Evolutionary conservation across 2,329 filamentous ascomycete genomes (phyloP).

Genomic region (Fusarium mangiferae): DNA sequence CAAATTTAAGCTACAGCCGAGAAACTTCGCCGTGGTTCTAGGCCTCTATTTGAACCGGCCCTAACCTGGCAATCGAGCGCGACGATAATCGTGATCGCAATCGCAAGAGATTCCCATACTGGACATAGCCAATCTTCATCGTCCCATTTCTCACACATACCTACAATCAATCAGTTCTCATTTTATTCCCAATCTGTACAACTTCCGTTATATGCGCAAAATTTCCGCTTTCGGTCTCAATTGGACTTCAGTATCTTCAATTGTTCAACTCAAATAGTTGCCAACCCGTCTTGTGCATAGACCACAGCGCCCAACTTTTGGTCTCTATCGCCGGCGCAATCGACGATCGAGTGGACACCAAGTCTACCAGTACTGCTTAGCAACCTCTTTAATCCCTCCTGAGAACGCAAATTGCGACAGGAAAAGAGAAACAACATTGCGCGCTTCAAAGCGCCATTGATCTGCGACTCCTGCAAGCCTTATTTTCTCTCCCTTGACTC

Average conservation of each 20-base stretch:
- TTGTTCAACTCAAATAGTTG: conserved; percentile 10
- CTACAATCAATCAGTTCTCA: not conserved
- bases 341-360: conserved; percentile 20
- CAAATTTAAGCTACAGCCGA: not conserved
- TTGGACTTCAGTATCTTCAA: conserved; percentile 9
- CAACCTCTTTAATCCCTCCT: not conserved
- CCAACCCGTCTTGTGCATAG: conserved; percentile 25
- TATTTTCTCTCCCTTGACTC: conserved; percentile 7
- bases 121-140: not conserved
- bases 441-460: conserved; percentile 9
- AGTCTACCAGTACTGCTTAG: not conserved
- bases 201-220: not conserved
- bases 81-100: conserved; percentile 8
- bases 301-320: conserved; percentile 13
- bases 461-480: not conserved
- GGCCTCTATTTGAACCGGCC: not conserved
- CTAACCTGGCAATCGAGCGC: not conserved
- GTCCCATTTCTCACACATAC: not conserved
- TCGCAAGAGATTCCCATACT: not conserved
- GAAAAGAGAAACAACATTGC: not conserved
- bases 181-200: not conserved
- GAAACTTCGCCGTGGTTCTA: conserved; percentile 27
- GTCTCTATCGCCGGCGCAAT: conserved; percentile 12
- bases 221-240: not conserved
- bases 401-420: not conserved